Evolutionary conservation across 2,329 filamentous ascomycete species (phyloP).

Genomic region (Waltergamsia citrina): DNA sequence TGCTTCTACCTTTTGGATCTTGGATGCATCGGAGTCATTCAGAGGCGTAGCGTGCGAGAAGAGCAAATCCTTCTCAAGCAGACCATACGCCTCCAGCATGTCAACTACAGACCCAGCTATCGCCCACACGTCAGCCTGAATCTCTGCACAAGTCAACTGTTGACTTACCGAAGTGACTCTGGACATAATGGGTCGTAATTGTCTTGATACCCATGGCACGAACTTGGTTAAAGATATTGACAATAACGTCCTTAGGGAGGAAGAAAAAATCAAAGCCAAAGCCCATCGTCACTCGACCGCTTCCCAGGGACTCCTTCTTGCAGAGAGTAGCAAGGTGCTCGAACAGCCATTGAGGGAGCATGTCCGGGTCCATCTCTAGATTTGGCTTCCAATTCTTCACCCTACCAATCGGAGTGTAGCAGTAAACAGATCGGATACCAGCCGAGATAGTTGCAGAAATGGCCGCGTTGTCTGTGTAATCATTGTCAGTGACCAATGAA

Average conservation of each 20-base stretch:
- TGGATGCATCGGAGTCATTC: constrained; percentile 21
- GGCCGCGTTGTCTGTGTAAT: constrained; percentile 7
- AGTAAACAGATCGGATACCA: constrained; percentile 35
- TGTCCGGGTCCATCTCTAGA: constrained; percentile 10
- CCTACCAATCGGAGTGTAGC: constrained; percentile 23
- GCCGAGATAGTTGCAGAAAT: constrained; percentile 16
- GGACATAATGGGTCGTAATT: neutral
- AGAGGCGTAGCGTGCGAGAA: neutral
- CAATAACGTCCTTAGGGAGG: constrained; percentile 1
- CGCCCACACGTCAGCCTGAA: neutral
- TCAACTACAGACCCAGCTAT: neutral
- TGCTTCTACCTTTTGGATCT: constrained; percentile 20
- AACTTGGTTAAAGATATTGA: neutral
- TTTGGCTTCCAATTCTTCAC: constrained; percentile 19
- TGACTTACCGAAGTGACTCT: neutral
- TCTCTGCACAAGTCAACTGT: neutral
- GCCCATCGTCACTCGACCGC: neutral
- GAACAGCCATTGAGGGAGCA: constrained; percentile 25
- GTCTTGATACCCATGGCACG: neutral
- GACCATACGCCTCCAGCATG: neutral
- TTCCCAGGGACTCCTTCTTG: neutral
- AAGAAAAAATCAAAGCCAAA: neutral
- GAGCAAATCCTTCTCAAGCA: neutral
- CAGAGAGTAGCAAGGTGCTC: constrained; percentile 14
- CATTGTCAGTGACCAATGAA: constrained; percentile 11